Base-by-base conservation (phyloP, 148 eudicot genomes). In the Pouteria glomerata region DNA sequence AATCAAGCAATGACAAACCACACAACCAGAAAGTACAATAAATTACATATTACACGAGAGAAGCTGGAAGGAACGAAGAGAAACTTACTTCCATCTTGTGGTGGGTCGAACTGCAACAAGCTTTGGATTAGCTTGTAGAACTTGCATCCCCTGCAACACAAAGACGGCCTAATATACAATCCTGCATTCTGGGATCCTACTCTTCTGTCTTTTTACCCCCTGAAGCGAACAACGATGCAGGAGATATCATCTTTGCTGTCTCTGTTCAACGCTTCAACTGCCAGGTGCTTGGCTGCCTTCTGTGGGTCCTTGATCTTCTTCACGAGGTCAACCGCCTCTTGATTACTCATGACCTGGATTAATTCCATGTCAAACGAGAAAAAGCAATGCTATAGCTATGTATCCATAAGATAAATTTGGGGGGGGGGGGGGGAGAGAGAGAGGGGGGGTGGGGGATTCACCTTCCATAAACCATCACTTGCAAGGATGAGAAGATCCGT, bases 391-490 rank as follows among this genome's bases (percentile, higher is more conserved):
- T 37, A 8, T 21, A 34, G 15, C 56, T 26, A 51, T 19, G 66
- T n/a, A n/a, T 23, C 57, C 13, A 57, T 26, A n/a, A 37, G 30
- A 65, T 12, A 33, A 44, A 64, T n/a, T 35, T 14, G 4, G 19
- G 6, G 55, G 62, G 34, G 31, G 33, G 56, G 18, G 62, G 26
- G 62, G 56, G 66, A 61, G 71, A 59, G 60, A 23, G 64, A n/a
- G 66, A 57, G 76, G 35, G 53, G 5, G 33, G n/a, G 24, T 8
- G 62, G 10, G 57, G 35, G 26, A 66, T 47, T 63, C 75, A 82
- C 92, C 89, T 88, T 88, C 92, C 92, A 88, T 30, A 88, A 61
- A 67, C 92, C 92, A 68, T 88, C 92, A 55, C 92, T 88, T 51
- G 92, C 92, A 76, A 88, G 82, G 69, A 88, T 88, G 68, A 88